phyloP scores from a whole-genome alignment of 2,329 filamentous ascomycete species.

The Cercospora sp. region DNA sequence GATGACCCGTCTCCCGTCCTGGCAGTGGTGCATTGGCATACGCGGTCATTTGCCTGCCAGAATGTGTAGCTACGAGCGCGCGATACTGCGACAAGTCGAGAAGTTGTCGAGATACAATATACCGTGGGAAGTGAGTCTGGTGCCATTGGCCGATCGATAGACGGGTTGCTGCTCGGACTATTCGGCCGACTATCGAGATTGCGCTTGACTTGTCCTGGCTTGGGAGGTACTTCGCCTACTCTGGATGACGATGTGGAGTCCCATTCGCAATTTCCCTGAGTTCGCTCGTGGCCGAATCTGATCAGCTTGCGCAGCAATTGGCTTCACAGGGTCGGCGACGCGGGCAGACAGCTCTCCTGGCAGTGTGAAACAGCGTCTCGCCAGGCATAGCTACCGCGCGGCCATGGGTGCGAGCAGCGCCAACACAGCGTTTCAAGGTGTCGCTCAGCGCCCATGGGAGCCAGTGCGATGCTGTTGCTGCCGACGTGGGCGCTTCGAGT shows the following conservation, averaged over 20 bases:
- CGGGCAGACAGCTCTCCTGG: slow-evolving; percentile 12
- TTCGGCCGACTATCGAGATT: slow-evolving; percentile 6
- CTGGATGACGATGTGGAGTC: not conserved
- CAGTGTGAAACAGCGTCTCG: slow-evolving; percentile 11
- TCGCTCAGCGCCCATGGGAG: not conserved
- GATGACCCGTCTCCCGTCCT: slow-evolving; percentile 6
- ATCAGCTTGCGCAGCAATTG: slow-evolving; percentile 3
- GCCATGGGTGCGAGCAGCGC: not conserved
- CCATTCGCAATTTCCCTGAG: slow-evolving; percentile 7
- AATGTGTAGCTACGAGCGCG: slow-evolving; percentile 6
- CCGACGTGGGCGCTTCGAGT: not conserved
- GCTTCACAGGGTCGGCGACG: slow-evolving; percentile 2
- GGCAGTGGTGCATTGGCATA: slow-evolving; percentile 16
- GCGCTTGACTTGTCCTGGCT: not conserved
- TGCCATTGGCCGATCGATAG: slow-evolving; percentile 1
- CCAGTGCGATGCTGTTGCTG: not conserved
- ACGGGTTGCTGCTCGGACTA: not conserved
- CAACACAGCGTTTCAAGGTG: not conserved
- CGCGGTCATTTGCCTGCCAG: slow-evolving; percentile 10
- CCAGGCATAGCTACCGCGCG: not conserved
- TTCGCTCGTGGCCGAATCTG: slow-evolving; percentile 2
- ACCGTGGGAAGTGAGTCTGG: not conserved
- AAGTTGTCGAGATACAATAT: not conserved
- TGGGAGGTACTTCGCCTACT: not conserved
- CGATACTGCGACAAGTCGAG: not conserved